Percentiles rank a stretch among this genome's conserved stretches.
Conservation (phyloP, 108 stramenopile genomes). For the Hondaea fermentalgiana region DNA sequence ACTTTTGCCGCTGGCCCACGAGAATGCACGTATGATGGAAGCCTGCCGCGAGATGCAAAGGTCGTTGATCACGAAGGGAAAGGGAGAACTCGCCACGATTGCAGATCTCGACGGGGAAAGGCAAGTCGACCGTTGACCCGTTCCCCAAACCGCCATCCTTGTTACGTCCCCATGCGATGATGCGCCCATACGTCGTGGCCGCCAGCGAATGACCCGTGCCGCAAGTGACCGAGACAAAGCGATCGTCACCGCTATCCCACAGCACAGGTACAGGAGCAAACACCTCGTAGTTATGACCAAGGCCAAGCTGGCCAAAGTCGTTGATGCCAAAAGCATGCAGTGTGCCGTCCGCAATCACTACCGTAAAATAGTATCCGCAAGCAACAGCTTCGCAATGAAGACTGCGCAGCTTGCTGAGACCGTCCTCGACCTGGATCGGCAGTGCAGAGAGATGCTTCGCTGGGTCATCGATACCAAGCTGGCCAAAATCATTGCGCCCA, state of each 20-base stretch:
- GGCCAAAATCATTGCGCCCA: not conserved
- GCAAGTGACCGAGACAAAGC: not conserved
- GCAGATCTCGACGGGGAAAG: slow-evolving; percentile 9
- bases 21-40: slow-evolving; percentile 8
- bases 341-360: not conserved
- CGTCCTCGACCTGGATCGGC: not conserved
- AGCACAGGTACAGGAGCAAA: not conserved
- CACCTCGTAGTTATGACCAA: not conserved
- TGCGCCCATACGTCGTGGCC: not conserved
- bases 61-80: not conserved
- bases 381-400: not conserved
- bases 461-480: not conserved
- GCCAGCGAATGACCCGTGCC: slow-evolving; percentile 10
- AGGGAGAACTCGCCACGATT: not conserved
- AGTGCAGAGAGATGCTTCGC: not conserved
- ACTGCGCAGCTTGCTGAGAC: slow-evolving; percentile 14
- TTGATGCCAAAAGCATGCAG: not conserved
- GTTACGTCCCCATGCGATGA: slow-evolving; percentile 9
- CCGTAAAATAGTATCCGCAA: not conserved
- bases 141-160: slow-evolving; percentile 3
- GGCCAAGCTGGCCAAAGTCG: not conserved
- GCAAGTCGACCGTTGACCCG: not conserved
- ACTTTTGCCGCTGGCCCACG: not conserved
- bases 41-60: not conserved
- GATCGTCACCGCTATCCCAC: not conserved